These are phyloP conservation scores for Eucalyptus curtisii DNA, from an alignment of 345 rosid genomes.

Conservation along the genomic window DNA sequence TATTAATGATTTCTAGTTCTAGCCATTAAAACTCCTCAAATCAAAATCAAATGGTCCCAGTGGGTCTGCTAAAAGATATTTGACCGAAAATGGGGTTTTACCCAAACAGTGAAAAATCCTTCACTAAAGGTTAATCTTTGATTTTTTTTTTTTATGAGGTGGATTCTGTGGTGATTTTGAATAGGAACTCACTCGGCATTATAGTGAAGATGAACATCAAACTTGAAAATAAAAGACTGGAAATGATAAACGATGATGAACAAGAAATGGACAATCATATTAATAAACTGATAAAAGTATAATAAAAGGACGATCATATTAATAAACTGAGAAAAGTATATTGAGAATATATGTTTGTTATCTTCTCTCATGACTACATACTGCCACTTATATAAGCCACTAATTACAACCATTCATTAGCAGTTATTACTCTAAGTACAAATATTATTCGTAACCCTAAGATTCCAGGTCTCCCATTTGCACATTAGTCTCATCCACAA, in stretches of 20 bases:
- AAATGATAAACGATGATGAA: not conserved
- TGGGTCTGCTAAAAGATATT: too few relatives aligned
- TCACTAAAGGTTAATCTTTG: not conserved
- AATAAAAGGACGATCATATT: not conserved
- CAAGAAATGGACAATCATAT: not conserved
- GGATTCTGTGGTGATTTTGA: not conserved
- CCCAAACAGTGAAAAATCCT: not conserved
- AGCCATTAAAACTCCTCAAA: too few relatives aligned
- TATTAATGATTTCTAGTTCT: too few relatives aligned
- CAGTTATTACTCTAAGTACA: not conserved
- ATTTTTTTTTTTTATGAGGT: not conserved
- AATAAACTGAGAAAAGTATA: not conserved
- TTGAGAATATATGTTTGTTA: not conserved
- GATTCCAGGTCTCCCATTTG: not conserved
- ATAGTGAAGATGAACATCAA: not conserved
- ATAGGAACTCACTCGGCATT: not conserved
- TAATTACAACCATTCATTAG: not conserved
- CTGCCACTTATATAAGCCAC: not conserved
- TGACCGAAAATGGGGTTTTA: too few relatives aligned
- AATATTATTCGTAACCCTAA: not conserved
- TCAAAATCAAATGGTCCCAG: too few relatives aligned
- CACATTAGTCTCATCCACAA: not conserved
- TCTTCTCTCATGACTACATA: not conserved
- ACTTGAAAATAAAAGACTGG: not conserved
- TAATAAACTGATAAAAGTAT: not conserved